phyloP scores from a whole-genome alignment of 495 filamentous ascomycete genomes.

The Podospora comata region DNA sequence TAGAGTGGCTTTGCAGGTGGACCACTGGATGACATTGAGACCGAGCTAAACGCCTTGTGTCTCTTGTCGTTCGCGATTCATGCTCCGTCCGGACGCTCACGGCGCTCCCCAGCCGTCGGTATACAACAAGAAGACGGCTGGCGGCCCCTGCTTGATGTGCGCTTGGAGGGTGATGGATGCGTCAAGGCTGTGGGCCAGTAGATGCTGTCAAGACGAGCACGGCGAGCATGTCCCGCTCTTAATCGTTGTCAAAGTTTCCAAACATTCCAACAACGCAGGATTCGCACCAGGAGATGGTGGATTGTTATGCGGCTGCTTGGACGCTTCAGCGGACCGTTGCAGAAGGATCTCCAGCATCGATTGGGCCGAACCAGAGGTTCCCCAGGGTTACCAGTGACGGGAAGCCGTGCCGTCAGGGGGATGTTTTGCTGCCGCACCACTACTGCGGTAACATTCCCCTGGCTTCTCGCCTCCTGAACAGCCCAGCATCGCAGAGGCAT shows the following conservation, averaged over 20 bases:
- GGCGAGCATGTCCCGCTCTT: neutral
- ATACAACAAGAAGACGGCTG: neutral
- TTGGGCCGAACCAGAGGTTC: conserved; percentile 22
- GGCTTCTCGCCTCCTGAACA: conserved; percentile 33
- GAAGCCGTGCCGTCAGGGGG: conserved; percentile 24
- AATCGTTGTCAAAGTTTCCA: conserved; percentile 29
- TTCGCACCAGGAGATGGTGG: conserved; percentile 11
- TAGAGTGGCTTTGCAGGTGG: neutral
- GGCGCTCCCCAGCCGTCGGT: neutral
- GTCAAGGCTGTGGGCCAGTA: conserved; percentile 30
- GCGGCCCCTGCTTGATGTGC: conserved; percentile 26
- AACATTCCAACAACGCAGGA: conserved; percentile 19
- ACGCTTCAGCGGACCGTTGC: conserved; percentile 22
- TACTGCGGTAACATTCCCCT: conserved; percentile 20
- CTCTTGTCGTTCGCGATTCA: conserved; percentile 11
- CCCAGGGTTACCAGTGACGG: conserved; percentile 19
- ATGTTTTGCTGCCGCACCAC: conserved; percentile 21
- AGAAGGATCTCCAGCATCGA: conserved; percentile 22
- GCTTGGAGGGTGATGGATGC: conserved; percentile 20
- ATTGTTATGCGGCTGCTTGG: conserved; percentile 27
- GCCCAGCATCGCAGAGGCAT: conserved; percentile 29
- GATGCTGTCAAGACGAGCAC: conserved; percentile 15
- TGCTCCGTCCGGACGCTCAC: conserved; percentile 5
- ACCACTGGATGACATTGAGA: conserved; percentile 1
- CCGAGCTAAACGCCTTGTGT: conserved; percentile 3